Conservation (phyloP, 257 asterid species). For the Nicotiana tomentosiformis region DNA sequence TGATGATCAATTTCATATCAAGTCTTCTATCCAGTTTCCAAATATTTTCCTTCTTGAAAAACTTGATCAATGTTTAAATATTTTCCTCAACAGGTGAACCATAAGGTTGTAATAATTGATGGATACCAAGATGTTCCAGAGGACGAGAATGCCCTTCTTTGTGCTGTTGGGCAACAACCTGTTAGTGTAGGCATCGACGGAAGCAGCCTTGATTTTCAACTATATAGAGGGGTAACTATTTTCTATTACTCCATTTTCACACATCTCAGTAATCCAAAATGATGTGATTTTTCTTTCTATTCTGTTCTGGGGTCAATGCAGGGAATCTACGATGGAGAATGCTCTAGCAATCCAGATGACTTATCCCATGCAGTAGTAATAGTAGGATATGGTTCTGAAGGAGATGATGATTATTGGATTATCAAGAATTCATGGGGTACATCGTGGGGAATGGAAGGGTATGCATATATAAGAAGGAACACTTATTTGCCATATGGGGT, state of each 20-base stretch:
- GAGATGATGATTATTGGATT: conserved; percentile 27
- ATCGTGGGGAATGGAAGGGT: conserved; percentile 28
- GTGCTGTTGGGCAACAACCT: conserved; percentile 34
- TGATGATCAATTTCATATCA: background rate
- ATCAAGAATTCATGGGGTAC: conserved; percentile 30
- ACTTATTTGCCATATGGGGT: conserved; percentile 20
- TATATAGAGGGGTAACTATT: conserved; percentile 26
- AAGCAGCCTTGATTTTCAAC: conserved; percentile 29
- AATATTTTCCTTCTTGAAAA: background rate
- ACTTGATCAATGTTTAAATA: background rate
- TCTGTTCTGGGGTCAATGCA: conserved; percentile 11
- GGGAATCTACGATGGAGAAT: conserved; percentile 32
- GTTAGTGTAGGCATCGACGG: conserved; percentile 29
- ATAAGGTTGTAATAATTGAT: conserved; percentile 21
- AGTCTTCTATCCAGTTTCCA: background rate
- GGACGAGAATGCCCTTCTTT: conserved; percentile 23
- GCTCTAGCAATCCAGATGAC: conserved; percentile 20
- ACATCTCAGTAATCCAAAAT: background rate
- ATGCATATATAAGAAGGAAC: conserved; percentile 17
- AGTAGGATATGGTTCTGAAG: conserved; percentile 28
- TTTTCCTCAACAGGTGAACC: conserved; percentile 15
- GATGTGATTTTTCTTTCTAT: conserved; percentile 18
- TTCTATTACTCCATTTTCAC: background rate
- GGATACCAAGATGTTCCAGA: conserved; percentile 24
- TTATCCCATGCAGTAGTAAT: conserved; percentile 25